Evolutionary conservation across 176 grass and related monocot species (phyloP), one percentile per base, ranked within the genome.

Genomic region (Oryza glaberrima): DNA sequence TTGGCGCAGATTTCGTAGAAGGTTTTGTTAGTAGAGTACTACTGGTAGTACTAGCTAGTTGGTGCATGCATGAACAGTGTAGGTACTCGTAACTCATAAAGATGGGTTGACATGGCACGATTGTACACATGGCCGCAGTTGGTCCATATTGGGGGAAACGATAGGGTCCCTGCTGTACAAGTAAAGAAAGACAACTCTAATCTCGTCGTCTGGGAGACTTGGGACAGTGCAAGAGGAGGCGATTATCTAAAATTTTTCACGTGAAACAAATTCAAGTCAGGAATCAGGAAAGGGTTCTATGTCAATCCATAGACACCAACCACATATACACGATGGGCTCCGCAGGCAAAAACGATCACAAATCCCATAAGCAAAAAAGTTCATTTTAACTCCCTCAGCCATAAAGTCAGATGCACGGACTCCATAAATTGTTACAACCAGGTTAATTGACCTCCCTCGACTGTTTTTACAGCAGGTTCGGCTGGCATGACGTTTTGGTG

Each of bases 41-140:
- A 17, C n/a, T 46, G 67, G 22, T 30, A 30, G 22, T 30, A 30
- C 2, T 34, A 11, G 78, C n/a, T 7, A 14, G 35, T 65, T 63
- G 44, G n/a, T 64, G 38, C 20, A 40, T 40, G 22, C 20, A 12
- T 58, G 54, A 58, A n/a, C 54, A 58, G 54, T 35, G 48, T 10
- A 5, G 9, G 58, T 23, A 63, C 58, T 63, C 58, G 20, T 17
- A 46, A 47, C 15, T 40, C 20, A 36, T 68, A 54, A 77, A 84
- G 63, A 68, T 68, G 64, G 30, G 49, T 35, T 84, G 46, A 14
- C 82, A 69, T 12, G 64, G 47, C 28, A 77, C 17, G 32, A 2
- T 67, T 67, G 65, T 67, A 67, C 65, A 67, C 65, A 20, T 20
- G 51, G 63, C 69, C 69, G 41, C 73, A 54, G 46, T 8, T 11